Evolutionary conservation across 495 filamentous ascomycete genomes (phyloP).

Genomic region (Penicillium egyptiacum): DNA sequence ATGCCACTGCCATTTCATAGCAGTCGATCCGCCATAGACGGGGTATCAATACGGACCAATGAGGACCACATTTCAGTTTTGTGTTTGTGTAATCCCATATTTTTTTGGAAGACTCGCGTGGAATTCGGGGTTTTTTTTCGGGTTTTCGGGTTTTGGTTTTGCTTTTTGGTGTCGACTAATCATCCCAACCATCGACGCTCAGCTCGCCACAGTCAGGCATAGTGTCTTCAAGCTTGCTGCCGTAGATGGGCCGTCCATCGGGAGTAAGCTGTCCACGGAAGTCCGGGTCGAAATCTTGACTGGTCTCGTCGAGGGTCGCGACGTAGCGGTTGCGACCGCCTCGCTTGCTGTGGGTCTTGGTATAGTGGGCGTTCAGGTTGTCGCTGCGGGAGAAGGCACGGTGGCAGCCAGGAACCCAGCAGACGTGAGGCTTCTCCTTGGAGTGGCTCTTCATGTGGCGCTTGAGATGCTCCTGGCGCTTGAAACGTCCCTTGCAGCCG

Average conservation of each 20-base stretch:
- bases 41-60: slow-evolving; percentile 29
- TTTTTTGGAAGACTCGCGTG: slow-evolving; percentile 8
- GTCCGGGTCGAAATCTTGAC: slow-evolving; percentile 45
- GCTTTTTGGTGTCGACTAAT: slow-evolving; percentile 21
- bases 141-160: slow-evolving; percentile 17
- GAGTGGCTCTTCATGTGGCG: slow-evolving; percentile 62
- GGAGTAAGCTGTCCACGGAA: slow-evolving; percentile 48
- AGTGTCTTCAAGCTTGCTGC: slow-evolving; percentile 42
- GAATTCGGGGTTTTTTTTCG: slow-evolving; percentile 9
- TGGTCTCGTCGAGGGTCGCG: slow-evolving; percentile 48
- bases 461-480: slow-evolving; percentile 64
- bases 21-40: slow-evolving; percentile 23
- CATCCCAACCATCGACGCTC: slow-evolving; percentile 40
- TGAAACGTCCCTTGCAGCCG: slow-evolving; percentile 53
- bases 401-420: slow-evolving; percentile 48
- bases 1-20: slow-evolving; percentile 20
- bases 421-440: slow-evolving; percentile 53
- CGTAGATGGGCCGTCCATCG: slow-evolving; percentile 45
- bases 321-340: slow-evolving; percentile 51
- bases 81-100: slow-evolving; percentile 11
- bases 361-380: slow-evolving; percentile 51
- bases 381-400: slow-evolving; percentile 49
- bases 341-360: slow-evolving; percentile 51
- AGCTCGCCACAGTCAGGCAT: slow-evolving; percentile 38
- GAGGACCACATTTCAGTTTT: slow-evolving; percentile 5